phyloP scores from a whole-genome alignment of 78 protist species.

The Parvularia atlantis region DNA sequence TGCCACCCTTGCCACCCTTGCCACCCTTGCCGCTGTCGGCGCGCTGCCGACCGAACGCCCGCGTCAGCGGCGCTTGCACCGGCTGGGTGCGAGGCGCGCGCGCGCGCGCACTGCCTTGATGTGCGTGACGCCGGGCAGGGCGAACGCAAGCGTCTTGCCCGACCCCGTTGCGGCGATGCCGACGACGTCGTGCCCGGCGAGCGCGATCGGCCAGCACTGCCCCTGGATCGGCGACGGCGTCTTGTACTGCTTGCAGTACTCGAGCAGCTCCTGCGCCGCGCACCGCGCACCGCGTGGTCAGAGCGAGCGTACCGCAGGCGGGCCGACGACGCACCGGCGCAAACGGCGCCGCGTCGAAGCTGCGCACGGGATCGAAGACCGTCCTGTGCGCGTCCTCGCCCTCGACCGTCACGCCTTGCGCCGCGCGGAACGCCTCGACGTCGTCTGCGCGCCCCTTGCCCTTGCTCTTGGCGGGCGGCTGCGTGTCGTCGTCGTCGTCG shows the following conservation, averaged over 20 bases:
- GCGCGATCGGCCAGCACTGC: constrained; percentile 58
- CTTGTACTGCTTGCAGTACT: neutral
- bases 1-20: neutral
- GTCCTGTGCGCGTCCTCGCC: too few relatives aligned
- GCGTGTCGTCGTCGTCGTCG: too few relatives aligned
- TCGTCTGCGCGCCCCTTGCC: too few relatives aligned
- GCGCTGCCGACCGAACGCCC: too few relatives aligned
- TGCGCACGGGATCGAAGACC: too few relatives aligned
- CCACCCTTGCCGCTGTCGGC: neutral
- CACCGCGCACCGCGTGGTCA: too few relatives aligned
- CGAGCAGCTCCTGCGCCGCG: neutral
- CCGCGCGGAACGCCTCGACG: too few relatives aligned
- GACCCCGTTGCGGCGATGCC: constrained; percentile 57
- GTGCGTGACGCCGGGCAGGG: constrained; percentile 44
- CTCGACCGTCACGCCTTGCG: too few relatives aligned
- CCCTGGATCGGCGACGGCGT: constrained; percentile 69
- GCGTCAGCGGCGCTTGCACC: neutral
- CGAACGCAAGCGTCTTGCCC: constrained; percentile 69
- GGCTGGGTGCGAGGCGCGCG: neutral
- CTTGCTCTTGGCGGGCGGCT: too few relatives aligned
- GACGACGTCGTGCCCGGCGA: constrained; percentile 39
- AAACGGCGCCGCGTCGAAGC: too few relatives aligned
- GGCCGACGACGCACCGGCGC: too few relatives aligned
- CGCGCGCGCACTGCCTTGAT: neutral
- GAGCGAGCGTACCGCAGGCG: too few relatives aligned